Evolutionary conservation across 495 filamentous ascomycete species (phyloP).

Genomic region (Letharia columbiana): DNA sequence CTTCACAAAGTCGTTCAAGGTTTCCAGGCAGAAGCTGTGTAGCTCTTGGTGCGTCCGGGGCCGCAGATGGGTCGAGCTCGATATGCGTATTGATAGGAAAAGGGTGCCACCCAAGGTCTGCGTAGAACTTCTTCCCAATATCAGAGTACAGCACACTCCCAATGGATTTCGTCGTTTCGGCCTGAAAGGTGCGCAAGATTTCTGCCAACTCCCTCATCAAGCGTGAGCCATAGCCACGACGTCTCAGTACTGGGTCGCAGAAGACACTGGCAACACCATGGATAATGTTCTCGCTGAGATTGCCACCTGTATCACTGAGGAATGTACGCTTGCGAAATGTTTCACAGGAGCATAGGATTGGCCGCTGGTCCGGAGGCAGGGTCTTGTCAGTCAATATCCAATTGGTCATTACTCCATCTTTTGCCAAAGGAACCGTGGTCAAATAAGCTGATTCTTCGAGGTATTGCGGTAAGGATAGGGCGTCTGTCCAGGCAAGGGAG

Average conservation of each 20-base stretch:
- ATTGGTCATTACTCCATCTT: slow-evolving; percentile 21
- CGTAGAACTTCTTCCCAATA: slow-evolving; percentile 19
- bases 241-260: slow-evolving; percentile 14
- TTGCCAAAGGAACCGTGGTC: too few relatives aligned
- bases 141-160: slow-evolving; percentile 24
- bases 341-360: slow-evolving; percentile 22
- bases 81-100: slow-evolving; percentile 11
- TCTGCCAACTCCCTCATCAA: slow-evolving; percentile 23
- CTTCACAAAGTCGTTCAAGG: slow-evolving; percentile 14
- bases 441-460: too few relatives aligned
- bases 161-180: slow-evolving; percentile 8
- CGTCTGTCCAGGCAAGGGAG: slow-evolving; percentile 17
- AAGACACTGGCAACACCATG: slow-evolving; percentile 26
- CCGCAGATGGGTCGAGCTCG: slow-evolving; percentile 3
- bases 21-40: slow-evolving; percentile 1
- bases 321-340: slow-evolving; percentile 20
- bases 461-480: slow-evolving; percentile 16
- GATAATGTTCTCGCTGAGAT: slow-evolving; percentile 20
- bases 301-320: slow-evolving; percentile 7
- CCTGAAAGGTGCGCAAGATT: slow-evolving; percentile 18
- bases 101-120: slow-evolving; percentile 17
- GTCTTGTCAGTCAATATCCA: slow-evolving; percentile 21
- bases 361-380: slow-evolving; percentile 15
- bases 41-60: neutral
- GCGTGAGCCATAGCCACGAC: slow-evolving; percentile 20